Evolutionary conservation across 2,329 filamentous ascomycete species (phyloP).

Genomic region (Diaporthe ampelina): DNA sequence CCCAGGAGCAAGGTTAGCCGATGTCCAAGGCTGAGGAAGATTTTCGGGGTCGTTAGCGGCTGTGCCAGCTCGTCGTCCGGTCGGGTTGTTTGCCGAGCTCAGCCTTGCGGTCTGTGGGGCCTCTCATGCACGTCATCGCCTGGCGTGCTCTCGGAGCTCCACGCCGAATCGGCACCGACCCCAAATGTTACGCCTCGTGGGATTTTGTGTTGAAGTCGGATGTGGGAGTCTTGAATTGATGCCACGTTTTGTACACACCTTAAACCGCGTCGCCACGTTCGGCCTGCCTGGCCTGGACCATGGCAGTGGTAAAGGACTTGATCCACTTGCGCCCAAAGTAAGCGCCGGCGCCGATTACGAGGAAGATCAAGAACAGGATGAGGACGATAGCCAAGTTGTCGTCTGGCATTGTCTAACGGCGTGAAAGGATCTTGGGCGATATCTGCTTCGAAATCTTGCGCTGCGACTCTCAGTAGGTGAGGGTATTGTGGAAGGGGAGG

Average conservation of each 20-base stretch:
- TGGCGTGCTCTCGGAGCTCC: background rate
- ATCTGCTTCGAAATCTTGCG: background rate
- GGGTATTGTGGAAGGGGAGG: background rate
- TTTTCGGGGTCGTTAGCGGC: conserved; percentile 31
- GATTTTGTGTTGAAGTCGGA: too few species aligned
- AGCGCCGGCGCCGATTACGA: conserved; percentile 41
- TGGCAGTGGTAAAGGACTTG: conserved; percentile 45
- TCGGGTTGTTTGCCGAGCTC: conserved; percentile 36
- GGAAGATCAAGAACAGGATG: conserved; percentile 47
- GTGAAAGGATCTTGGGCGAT: background rate
- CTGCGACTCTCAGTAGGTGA: background rate
- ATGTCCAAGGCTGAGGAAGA: conserved; percentile 36
- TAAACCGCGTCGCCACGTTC: conserved; percentile 34
- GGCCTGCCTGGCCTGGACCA: conserved; percentile 44
- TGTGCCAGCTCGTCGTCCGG: conserved; percentile 17
- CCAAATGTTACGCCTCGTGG: background rate
- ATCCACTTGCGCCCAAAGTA: conserved; percentile 47
- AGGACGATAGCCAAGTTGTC: conserved; percentile 49
- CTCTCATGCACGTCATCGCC: conserved; percentile 32
- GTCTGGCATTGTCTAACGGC: conserved; percentile 32
- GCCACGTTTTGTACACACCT: background rate
- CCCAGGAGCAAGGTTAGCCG: background rate
- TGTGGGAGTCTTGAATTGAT: background rate
- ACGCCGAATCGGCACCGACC: conserved; percentile 35
- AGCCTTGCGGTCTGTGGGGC: conserved; percentile 26